These are phyloP conservation scores for Tylopilus plumbeoviolaceoides DNA, from an alignment of 768 basidiomycete genomes.

Conservation along the genomic window DNA sequence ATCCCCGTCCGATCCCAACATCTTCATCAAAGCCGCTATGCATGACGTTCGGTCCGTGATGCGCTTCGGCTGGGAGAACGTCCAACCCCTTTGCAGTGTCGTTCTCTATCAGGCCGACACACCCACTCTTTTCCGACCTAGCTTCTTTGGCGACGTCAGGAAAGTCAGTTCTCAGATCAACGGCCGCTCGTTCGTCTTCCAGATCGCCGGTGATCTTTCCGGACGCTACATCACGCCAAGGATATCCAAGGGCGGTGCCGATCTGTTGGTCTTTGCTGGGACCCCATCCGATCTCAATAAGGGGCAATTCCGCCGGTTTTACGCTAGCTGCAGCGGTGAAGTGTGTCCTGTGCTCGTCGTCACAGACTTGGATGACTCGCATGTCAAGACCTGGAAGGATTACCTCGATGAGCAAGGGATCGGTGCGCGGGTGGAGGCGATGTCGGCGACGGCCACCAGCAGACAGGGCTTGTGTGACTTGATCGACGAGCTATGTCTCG, in stretches of 20 bases:
- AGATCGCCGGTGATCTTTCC: slow-evolving; percentile 14
- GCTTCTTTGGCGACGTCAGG: slow-evolving; percentile 17
- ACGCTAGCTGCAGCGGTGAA: slow-evolving; percentile 19
- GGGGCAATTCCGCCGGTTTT: slow-evolving; percentile 10
- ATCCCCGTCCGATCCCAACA: slow-evolving; percentile 16
- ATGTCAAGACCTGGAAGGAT: slow-evolving; percentile 9
- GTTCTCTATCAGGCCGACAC: slow-evolving; percentile 18
- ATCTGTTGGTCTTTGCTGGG: slow-evolving; percentile 23
- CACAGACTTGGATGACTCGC: slow-evolving; percentile 2
- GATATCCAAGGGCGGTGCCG: slow-evolving; percentile 21
- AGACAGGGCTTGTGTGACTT: neutral
- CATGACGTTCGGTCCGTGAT: slow-evolving; percentile 26
- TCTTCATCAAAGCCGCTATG: slow-evolving; percentile 25
- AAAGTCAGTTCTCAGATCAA: slow-evolving; percentile 19
- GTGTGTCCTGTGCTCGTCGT: slow-evolving; percentile 24
- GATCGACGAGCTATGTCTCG: slow-evolving; percentile 24
- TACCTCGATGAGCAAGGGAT: slow-evolving; percentile 11
- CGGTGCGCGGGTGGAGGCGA: slow-evolving; percentile 9
- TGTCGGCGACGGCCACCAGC: slow-evolving; percentile 1
- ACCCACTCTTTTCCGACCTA: slow-evolving; percentile 5
- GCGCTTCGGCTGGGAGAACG: slow-evolving; percentile 23
- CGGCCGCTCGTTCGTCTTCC: slow-evolving; percentile 23
- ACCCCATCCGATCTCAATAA: slow-evolving; percentile 7
- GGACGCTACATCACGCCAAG: slow-evolving; percentile 14
- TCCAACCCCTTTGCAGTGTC: slow-evolving; percentile 14